These are phyloP conservation scores for Filosporella fistucella DNA, from an alignment of 495 filamentous ascomycete genomes.

Conservation along the genomic window DNA sequence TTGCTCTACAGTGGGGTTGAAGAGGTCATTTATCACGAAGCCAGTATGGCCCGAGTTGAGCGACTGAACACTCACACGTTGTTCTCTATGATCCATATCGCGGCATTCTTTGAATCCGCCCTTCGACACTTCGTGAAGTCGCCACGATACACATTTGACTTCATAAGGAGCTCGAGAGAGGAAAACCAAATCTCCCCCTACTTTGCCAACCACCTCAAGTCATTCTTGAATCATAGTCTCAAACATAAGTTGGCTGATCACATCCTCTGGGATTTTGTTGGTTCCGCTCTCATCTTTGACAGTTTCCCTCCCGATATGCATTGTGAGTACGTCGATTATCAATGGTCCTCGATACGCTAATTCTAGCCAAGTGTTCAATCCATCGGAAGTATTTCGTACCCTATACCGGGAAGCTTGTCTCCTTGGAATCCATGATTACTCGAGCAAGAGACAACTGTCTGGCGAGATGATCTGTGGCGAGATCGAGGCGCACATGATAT, in stretches of 20 bases:
- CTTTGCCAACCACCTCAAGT: conserved; percentile 11
- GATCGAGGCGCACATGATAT: conserved; percentile 11
- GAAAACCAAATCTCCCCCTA: conserved; percentile 7
- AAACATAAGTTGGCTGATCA: conserved; percentile 3
- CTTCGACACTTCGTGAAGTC: conserved; percentile 5
- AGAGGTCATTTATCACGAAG: conserved; percentile 7
- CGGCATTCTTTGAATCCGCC: conserved; percentile 15
- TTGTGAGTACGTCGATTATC: conserved; percentile 13
- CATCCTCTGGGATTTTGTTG: conserved; percentile 9
- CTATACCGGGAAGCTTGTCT: conserved; percentile 14
- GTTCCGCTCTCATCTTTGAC: conserved; percentile 15
- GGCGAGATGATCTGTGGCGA: conserved; percentile 3
- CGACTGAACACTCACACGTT: conserved; percentile 10
- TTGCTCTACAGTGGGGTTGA: conserved; percentile 8
- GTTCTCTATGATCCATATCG: conserved; percentile 10
- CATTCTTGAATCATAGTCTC: conserved; percentile 7
- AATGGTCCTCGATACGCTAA: background rate
- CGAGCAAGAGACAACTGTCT: background rate
- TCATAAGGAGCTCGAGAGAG: conserved; percentile 7
- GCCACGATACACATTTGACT: conserved; percentile 9
- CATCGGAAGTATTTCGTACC: conserved; percentile 15
- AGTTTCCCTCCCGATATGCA: conserved; percentile 17
- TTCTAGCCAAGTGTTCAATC: conserved; percentile 8
- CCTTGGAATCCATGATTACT: conserved; percentile 5
- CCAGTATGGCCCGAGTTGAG: background rate